Evolutionary conservation across 108 stramenopile species (phyloP).

Genomic region (Parietichytrium sp.): DNA sequence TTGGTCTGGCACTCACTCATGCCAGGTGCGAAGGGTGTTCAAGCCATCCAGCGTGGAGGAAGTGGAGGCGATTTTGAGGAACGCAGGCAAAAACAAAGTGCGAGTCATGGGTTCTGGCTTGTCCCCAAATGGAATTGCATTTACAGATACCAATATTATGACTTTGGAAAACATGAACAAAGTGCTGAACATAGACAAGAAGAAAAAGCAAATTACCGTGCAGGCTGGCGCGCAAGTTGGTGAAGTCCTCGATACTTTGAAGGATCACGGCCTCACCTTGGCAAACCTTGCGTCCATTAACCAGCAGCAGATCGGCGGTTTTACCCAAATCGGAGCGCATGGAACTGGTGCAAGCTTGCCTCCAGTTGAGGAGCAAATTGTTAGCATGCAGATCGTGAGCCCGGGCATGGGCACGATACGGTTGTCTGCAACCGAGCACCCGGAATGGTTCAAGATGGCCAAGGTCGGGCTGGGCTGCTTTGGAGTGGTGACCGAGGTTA

Average conservation of each 20-base stretch:
- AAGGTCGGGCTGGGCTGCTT: conserved; percentile 87
- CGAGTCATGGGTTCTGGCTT: conserved; percentile 90
- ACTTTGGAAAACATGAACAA: conserved; percentile 79
- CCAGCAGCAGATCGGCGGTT: conserved; percentile 95
- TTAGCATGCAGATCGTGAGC: conserved; percentile 79
- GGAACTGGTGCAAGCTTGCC: conserved; percentile 88
- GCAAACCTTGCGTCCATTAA: conserved; percentile 92
- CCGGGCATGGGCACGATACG: conserved; percentile 75
- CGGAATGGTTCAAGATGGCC: conserved; percentile 77
- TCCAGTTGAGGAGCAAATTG: conserved; percentile 90
- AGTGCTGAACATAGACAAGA: conserved; percentile 72
- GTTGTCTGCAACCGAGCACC: conserved; percentile 60
- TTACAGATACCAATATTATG: conserved; percentile 74
- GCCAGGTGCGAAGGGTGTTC: neutral
- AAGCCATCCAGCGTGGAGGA: neutral
- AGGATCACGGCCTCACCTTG: conserved; percentile 73
- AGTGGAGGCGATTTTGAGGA: neutral
- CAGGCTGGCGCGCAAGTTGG: conserved; percentile 85
- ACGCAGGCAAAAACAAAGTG: conserved; percentile 45
- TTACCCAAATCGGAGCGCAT: conserved; percentile 88
- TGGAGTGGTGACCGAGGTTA: conserved; percentile 83
- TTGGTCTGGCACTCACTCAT: neutral
- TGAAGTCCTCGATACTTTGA: conserved; percentile 58
- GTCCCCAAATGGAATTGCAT: conserved; percentile 87
- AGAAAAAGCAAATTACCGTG: conserved; percentile 79